Base-by-base conservation (phyloP, 805 yeast genomes). In the Yarrowia sp. region DNA sequence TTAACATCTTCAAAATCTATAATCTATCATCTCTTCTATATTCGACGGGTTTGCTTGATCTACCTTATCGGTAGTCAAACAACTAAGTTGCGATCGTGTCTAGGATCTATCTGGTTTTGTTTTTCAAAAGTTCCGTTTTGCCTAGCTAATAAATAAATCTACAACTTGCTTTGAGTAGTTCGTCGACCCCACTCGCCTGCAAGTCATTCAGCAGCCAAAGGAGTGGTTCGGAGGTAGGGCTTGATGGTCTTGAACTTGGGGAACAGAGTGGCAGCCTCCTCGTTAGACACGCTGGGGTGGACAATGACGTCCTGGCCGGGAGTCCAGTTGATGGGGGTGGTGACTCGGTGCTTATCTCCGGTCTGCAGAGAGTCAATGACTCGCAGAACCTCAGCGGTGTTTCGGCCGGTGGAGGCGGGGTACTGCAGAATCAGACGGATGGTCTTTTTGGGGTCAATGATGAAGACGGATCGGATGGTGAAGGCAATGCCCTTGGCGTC, bases 351-450 rank as follows among this genome's bases (percentile, higher is more conserved):
- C 77, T 85, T 85, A 80, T 92, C 98, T 71, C 91, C 90, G 68
- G 85, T 80, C 82, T 92, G 97, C 75, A 92, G 82, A 66, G 97
- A 89, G 79, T 92, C 98, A 70, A 92, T 79, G 65, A 89, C 96
- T 81, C 98, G 87, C 75, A 92, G 82, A 62, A 92, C 96, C 82
- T 92, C 98, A 65, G 92, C 87, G 67, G 96, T 85, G 87, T 92
- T 92, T 83, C 98, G 89, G 76, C 98, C 98, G 68, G 90, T 87
- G 54, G 96, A 88, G 69, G 97, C 96, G 65, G 98, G 98, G 82
- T 92, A 92, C 28, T 96, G 82, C 81, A 92, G 80, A 68, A 88
- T 87, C 75, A 91, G 82, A 80, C 98, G 88, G 75, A 92, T 87
- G 76, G 88, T 92, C 85, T 92, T 92, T 73, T 83, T 79, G 73